Conservation (phyloP, 1,139 yeast genomes). For the Scheffersomyces stambukii region DNA sequence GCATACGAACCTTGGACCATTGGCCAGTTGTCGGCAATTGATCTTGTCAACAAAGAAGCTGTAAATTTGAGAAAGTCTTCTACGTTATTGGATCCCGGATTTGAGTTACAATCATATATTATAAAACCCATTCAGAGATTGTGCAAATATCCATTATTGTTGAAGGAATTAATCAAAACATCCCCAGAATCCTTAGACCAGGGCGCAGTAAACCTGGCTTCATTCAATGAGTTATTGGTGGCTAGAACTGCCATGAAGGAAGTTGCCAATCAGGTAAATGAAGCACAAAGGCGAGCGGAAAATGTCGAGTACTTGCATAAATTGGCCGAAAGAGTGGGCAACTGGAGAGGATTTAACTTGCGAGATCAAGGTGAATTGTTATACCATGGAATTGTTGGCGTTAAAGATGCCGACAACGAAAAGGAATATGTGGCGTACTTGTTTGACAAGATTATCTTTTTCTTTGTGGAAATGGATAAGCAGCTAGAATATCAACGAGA, state of each 20-base stretch:
- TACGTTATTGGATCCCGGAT: constrained; percentile 71
- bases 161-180: constrained; percentile 69
- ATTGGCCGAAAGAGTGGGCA: constrained; percentile 67
- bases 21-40: constrained; percentile 83
- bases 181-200: constrained; percentile 34
- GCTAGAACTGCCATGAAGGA: constrained; percentile 63
- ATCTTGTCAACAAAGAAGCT: constrained; percentile 66
- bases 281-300: constrained; percentile 90
- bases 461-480: constrained; percentile 52
- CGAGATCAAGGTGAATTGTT: constrained; percentile 82
- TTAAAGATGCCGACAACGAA: constrained; percentile 73
- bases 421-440: constrained; percentile 86
- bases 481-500: constrained; percentile 18
- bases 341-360: constrained; percentile 92
- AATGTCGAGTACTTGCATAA: constrained; percentile 70
- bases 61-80: constrained; percentile 53
- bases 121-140: constrained; percentile 93
- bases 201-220: constrained; percentile 37
- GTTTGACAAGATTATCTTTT: constrained; percentile 81
- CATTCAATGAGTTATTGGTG: constrained; percentile 61
- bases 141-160: constrained; percentile 84
- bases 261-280: constrained; percentile 85
- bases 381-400: constrained; percentile 74
- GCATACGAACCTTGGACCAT: constrained; percentile 90
- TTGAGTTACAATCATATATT: constrained; percentile 84